A percentile compares a stretch with the other conserved stretches of the same genome.
These are phyloP conservation scores for Yamadazyma takamatsuzukensis DNA, from an alignment of 805 yeast genomes.

Conservation along the genomic window DNA sequence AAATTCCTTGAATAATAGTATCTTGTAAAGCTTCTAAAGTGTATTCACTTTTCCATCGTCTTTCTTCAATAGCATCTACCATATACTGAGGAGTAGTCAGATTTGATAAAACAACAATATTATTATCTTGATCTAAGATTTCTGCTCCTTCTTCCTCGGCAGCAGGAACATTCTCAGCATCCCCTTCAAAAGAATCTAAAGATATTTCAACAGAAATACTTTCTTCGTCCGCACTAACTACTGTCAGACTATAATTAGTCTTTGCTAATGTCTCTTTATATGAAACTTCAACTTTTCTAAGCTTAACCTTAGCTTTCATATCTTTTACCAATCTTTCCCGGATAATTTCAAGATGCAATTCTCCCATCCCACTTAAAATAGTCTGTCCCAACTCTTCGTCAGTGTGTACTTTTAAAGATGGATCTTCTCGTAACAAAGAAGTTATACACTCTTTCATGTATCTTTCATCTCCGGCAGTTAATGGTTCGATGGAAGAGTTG, in stretches of 20 bases:
- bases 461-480: slow-evolving; percentile 74
- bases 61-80: slow-evolving; percentile 21
- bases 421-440: slow-evolving; percentile 79
- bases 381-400: slow-evolving; percentile 91
- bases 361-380: slow-evolving; percentile 94
- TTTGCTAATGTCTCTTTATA: slow-evolving; percentile 65
- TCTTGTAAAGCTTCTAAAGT: slow-evolving; percentile 50
- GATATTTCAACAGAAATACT: slow-evolving; percentile 22
- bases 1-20: slow-evolving; percentile 53
- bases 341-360: slow-evolving; percentile 87
- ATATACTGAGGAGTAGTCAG: slow-evolving; percentile 24
- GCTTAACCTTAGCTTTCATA: slow-evolving; percentile 73
- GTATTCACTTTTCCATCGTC: slow-evolving; percentile 48
- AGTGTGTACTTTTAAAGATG: slow-evolving; percentile 66
- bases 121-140: slow-evolving; percentile 45
- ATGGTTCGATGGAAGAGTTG: slow-evolving; percentile 79
- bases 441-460: slow-evolving; percentile 68
- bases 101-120: slow-evolving; percentile 37
- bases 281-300: slow-evolving; percentile 84
- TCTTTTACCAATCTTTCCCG: slow-evolving; percentile 75
- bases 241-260: slow-evolving; percentile 18
- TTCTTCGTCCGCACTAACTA: slow-evolving; percentile 15
- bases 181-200: slow-evolving; percentile 38
- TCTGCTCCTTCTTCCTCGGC: slow-evolving; percentile 40
- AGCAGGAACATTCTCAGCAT: slow-evolving; percentile 23